Evolutionary conservation across 495 filamentous ascomycete species (phyloP).

Genomic region (Jackrogersella multiformis): DNA sequence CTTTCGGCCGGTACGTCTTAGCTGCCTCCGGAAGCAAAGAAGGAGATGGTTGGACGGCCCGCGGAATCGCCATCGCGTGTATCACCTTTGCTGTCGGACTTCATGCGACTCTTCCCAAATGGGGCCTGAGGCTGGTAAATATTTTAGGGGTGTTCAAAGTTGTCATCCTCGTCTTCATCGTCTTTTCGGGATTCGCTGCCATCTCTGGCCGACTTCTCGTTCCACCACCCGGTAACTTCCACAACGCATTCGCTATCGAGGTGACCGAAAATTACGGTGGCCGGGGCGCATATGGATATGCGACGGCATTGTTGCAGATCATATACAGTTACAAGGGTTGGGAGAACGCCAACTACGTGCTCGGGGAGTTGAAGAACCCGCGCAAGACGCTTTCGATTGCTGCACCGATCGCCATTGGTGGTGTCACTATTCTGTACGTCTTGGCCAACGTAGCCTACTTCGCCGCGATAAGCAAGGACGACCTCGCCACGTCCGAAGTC

Average conservation of each 20-base stretch:
- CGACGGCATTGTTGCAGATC: constrained; percentile 71
- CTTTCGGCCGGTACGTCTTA: constrained; percentile 76
- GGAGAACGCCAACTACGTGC: constrained; percentile 68
- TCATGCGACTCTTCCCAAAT: constrained; percentile 69
- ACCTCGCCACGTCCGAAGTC: constrained; percentile 66
- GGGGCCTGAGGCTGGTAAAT: constrained; percentile 74
- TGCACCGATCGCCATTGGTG: constrained; percentile 67
- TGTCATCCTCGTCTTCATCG: constrained; percentile 70
- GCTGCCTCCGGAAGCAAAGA: constrained; percentile 66
- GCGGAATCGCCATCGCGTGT: constrained; percentile 72
- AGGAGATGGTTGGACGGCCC: constrained; percentile 72
- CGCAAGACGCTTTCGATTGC: constrained; percentile 70
- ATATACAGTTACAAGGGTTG: constrained; percentile 75
- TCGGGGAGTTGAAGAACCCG: constrained; percentile 71
- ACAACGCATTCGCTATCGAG: constrained; percentile 66
- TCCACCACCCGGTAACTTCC: constrained; percentile 70
- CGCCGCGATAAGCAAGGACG: constrained; percentile 69
- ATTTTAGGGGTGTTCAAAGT: constrained; percentile 74
- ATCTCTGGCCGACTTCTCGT: constrained; percentile 64
- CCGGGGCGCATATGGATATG: constrained; percentile 67
- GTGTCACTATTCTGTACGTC: constrained; percentile 72
- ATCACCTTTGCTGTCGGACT: constrained; percentile 70
- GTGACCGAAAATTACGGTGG: constrained; percentile 56
- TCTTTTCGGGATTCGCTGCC: constrained; percentile 71
- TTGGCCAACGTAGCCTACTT: constrained; percentile 79